phyloP scores from a whole-genome alignment of 768 basidiomycete species.

The button mushroom (Agaricus bisporus) region DNA sequence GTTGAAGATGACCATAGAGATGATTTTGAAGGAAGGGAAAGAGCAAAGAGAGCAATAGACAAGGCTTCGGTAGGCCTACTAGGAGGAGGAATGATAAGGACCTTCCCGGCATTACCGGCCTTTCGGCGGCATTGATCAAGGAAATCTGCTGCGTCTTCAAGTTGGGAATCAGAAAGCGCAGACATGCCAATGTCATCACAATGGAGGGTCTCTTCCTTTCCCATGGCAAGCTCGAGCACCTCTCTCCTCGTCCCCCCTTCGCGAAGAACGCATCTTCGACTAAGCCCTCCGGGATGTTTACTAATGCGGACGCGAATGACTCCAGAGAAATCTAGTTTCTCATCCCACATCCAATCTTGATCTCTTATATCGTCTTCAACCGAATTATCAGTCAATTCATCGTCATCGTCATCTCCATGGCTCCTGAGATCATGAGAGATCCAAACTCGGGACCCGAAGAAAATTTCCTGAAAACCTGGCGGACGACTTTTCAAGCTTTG shows the following conservation, averaged over 20 bases:
- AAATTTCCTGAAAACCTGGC: not conserved
- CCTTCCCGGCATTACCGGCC: not conserved
- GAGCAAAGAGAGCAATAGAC: not conserved
- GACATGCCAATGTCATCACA: conserved; percentile 1
- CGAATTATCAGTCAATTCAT: not conserved
- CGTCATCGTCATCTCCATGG: not conserved
- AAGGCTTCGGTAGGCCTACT: not conserved
- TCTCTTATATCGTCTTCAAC: not conserved
- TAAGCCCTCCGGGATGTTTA: too few relatives aligned
- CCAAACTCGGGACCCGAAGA: not conserved
- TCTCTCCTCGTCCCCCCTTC: not conserved
- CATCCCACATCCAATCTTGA: conserved; percentile 6
- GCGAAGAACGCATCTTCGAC: too few relatives aligned
- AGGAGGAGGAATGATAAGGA: conserved; percentile 1
- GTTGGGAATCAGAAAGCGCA: not conserved
- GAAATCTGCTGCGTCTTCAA: not conserved
- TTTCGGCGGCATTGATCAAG: not conserved
- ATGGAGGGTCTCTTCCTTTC: not conserved
- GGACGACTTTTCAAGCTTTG: not conserved
- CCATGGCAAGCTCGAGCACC: not conserved
- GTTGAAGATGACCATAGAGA: too few relatives aligned
- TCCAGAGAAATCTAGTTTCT: not conserved
- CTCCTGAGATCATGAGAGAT: not conserved
- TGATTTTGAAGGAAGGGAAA: not conserved
- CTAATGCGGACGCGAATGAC: conserved; percentile 1